Percentiles rank a stretch among this genome's conserved stretches.
Evolutionary conservation across 1,139 yeast genomes (phyloP).

Genomic region (Barnettozyma hawaiiensis): DNA sequence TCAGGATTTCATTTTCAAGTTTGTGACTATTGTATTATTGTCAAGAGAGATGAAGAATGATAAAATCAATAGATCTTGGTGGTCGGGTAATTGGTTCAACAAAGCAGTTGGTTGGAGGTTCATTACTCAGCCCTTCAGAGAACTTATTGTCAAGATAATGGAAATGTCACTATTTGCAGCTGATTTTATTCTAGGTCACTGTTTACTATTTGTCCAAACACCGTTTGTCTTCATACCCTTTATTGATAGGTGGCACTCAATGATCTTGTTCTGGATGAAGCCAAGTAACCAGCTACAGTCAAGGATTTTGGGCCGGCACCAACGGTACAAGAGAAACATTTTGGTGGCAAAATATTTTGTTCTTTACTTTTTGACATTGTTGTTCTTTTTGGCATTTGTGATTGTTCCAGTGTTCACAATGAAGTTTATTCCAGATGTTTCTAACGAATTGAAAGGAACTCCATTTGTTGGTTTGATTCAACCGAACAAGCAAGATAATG

Average conservation of each 20-base stretch:
- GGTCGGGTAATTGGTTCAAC: slow-evolving; percentile 75
- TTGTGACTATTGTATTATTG: slow-evolving; percentile 41
- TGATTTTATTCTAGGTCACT: slow-evolving; percentile 69
- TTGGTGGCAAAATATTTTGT: slow-evolving; percentile 36
- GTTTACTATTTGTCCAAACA: slow-evolving; percentile 50
- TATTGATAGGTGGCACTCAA: slow-evolving; percentile 71
- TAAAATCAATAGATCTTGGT: slow-evolving; percentile 66
- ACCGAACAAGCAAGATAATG: slow-evolving; percentile 50
- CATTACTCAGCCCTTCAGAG: slow-evolving; percentile 64
- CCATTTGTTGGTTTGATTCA: slow-evolving; percentile 41
- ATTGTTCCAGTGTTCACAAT: slow-evolving; percentile 39
- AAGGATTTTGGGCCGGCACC: slow-evolving; percentile 35
- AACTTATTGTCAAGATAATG: slow-evolving; percentile 57
- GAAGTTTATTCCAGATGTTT: slow-evolving; percentile 23
- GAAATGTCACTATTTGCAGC: slow-evolving; percentile 66
- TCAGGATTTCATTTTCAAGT: slow-evolving; percentile 49
- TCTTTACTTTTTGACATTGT: slow-evolving; percentile 38
- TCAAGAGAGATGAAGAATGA: slow-evolving; percentile 58
- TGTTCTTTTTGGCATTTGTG: slow-evolving; percentile 34
- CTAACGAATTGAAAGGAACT: slow-evolving; percentile 17
- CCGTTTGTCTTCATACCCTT: slow-evolving; percentile 67
- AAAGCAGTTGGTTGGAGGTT: slow-evolving; percentile 55
- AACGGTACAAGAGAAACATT: slow-evolving; percentile 33
- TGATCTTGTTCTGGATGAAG: slow-evolving; percentile 74
- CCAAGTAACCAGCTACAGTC: slow-evolving; percentile 51